A percentile compares a stretch with the other conserved stretches of the same genome.
These are phyloP conservation scores for Cladosporium sphaerospermum DNA, from an alignment of 2,329 filamentous ascomycete species.

Conservation along the genomic window DNA sequence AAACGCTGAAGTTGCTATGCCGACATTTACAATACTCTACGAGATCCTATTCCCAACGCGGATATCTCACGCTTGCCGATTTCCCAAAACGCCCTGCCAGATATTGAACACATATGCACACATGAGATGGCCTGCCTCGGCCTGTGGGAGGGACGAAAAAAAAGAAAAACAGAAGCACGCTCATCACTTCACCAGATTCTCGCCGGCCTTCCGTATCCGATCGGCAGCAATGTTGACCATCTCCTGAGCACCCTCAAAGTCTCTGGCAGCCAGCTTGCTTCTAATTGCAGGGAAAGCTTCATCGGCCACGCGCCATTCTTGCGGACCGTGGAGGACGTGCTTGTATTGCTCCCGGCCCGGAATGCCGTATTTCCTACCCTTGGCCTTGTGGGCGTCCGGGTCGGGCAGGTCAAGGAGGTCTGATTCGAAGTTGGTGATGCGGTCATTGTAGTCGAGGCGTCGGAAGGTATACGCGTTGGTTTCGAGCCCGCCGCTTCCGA, in stretches of 20 bases:
- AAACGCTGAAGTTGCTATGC: too few relatives aligned
- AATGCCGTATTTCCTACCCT: constrained; percentile 37
- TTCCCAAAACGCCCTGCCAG: too few relatives aligned
- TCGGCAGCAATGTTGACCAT: constrained; percentile 66
- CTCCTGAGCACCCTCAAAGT: constrained; percentile 63
- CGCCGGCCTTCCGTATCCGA: constrained; percentile 58
- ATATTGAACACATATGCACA: too few relatives aligned
- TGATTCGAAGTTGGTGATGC: constrained; percentile 76
- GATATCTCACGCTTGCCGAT: too few relatives aligned
- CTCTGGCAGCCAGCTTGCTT: constrained; percentile 65
- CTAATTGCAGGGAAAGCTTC: constrained; percentile 76
- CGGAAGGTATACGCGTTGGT: constrained; percentile 59
- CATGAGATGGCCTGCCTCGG: too few relatives aligned
- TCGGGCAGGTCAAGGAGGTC: constrained; percentile 72
- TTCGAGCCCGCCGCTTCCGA: constrained; percentile 68
- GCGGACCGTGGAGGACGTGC: constrained; percentile 82
- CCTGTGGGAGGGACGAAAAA: too few relatives aligned
- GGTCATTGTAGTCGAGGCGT: constrained; percentile 70
- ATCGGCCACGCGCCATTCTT: constrained; percentile 65
- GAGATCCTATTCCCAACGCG: too few relatives aligned
- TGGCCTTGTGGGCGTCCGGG: constrained; percentile 20
- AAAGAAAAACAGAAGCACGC: too few relatives aligned
- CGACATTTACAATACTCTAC: too few relatives aligned
- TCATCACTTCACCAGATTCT: constrained; percentile 19
- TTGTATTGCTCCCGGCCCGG: constrained; percentile 89